phyloP scores from a whole-genome alignment of 345 rosid species.

The Murraya koenigii region DNA sequence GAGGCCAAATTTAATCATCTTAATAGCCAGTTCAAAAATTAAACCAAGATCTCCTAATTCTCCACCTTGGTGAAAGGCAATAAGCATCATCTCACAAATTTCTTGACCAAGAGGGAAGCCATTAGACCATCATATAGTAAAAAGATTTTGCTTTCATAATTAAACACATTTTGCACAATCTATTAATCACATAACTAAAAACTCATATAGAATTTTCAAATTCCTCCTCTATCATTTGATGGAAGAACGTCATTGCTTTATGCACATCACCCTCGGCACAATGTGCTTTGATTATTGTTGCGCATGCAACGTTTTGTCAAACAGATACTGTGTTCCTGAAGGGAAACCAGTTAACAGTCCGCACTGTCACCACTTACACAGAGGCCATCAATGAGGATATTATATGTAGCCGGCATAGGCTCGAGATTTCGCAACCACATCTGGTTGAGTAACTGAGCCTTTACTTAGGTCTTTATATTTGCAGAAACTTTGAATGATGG shows the following conservation, averaged over 20 bases:
- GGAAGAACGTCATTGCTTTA: constrained; percentile 36
- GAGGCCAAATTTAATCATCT: constrained; percentile 49
- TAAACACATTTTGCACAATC: constrained; percentile 57
- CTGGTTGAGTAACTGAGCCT: constrained; percentile 38
- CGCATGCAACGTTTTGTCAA: constrained; percentile 55
- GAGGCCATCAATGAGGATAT: constrained; percentile 55
- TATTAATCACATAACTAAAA: constrained; percentile 64
- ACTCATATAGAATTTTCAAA: constrained; percentile 57
- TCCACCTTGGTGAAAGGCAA: constrained; percentile 31
- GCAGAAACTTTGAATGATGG: constrained; percentile 49
- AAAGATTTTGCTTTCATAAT: constrained; percentile 42
- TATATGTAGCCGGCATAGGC: constrained; percentile 53
- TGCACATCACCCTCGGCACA: constrained; percentile 62
- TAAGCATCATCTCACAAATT: constrained; percentile 50
- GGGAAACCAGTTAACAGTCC: constrained; percentile 44
- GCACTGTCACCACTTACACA: constrained; percentile 47
- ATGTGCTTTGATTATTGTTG: constrained; percentile 68
- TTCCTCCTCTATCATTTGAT: constrained; percentile 54
- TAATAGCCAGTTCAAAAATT: constrained; percentile 34
- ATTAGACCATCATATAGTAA: constrained; percentile 47
- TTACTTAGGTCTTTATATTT: constrained; percentile 28
- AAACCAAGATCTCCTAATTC: no score
- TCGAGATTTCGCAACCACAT: constrained; percentile 46
- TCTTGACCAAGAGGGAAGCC: constrained; percentile 57
- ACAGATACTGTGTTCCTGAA: constrained; percentile 31